Percentiles rank a stretch among this genome's conserved stretches.
Conservation (phyloP, 495 filamentous ascomycete species). For the Aspergillus avenaceus region DNA sequence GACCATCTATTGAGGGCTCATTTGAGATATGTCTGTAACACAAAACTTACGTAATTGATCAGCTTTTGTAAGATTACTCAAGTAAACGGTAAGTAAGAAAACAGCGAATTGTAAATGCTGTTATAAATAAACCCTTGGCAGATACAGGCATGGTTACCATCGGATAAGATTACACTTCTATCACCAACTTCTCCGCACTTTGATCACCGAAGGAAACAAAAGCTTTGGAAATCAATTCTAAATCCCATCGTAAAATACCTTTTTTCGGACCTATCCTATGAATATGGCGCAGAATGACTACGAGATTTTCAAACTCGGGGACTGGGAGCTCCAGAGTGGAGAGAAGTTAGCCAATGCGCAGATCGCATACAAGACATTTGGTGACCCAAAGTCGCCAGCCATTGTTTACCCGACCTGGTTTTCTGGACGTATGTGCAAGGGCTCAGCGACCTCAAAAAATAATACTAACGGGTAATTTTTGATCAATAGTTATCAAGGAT, state of each 20-base stretch:
- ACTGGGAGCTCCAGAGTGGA: conserved; percentile 60
- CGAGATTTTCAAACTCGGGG: conserved; percentile 52
- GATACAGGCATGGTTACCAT: too few species aligned
- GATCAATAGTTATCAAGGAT: conserved; percentile 49
- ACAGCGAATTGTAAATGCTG: too few species aligned
- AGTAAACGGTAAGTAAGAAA: too few species aligned
- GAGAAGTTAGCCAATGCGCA: conserved; percentile 51
- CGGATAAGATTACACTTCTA: too few species aligned
- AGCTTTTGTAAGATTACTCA: too few species aligned
- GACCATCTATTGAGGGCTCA: too few species aligned
- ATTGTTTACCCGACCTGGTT: conserved; percentile 73
- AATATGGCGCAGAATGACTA: conserved; percentile 36
- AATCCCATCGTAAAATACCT: neutral
- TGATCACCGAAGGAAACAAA: too few species aligned
- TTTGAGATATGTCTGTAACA: too few species aligned
- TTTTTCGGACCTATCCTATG: neutral
- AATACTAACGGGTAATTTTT: neutral
- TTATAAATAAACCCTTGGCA: too few species aligned
- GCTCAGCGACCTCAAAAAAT: neutral
- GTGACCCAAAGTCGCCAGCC: conserved; percentile 54
- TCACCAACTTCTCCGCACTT: too few species aligned
- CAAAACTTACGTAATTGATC: too few species aligned
- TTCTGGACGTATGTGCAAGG: conserved; percentile 46
- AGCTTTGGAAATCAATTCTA: too few species aligned
- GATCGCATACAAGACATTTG: conserved; percentile 70